phyloP scores from a whole-genome alignment of 176 grass and related monocot species.

The Oryza glaberrima region DNA sequence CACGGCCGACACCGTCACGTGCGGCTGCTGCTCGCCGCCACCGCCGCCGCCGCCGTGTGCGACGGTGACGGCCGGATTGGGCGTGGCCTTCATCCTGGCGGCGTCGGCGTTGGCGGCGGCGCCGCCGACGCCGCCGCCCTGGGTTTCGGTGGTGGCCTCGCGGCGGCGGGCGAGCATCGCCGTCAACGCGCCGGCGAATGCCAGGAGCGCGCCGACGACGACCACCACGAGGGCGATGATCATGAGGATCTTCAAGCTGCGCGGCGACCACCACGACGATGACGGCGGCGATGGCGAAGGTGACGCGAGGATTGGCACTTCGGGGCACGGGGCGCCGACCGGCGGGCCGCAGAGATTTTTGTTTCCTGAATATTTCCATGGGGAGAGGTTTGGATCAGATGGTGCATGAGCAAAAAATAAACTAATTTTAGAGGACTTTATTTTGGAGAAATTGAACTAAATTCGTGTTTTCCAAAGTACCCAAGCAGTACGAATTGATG shows the following conservation, averaged over 20 bases:
- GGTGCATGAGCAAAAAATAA: not conserved
- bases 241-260: conserved; percentile 44
- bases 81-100: conserved; percentile 24
- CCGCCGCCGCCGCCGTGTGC: not conserved
- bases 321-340: conserved; percentile 34
- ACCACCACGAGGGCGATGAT: conserved; percentile 61
- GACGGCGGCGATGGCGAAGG: not conserved
- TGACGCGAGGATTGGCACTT: not conserved
- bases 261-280: not conserved
- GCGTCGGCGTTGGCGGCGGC: not conserved
- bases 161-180: conserved; percentile 34
- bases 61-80: conserved; percentile 40
- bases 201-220: conserved; percentile 40
- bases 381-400: not conserved
- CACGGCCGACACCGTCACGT: conserved; percentile 1
- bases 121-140: not conserved
- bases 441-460: no score
- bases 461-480: no score
- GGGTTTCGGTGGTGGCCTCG: conserved; percentile 12
- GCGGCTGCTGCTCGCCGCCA: conserved; percentile 4
- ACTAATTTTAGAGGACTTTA: no score
- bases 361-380: conserved; percentile 54
- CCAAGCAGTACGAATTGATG: no score
- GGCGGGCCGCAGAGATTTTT: conserved; percentile 60
- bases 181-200: conserved; percentile 33